Conservation (phyloP, 2,329 filamentous ascomycete genomes). For the Botryotinia narcissicola region DNA sequence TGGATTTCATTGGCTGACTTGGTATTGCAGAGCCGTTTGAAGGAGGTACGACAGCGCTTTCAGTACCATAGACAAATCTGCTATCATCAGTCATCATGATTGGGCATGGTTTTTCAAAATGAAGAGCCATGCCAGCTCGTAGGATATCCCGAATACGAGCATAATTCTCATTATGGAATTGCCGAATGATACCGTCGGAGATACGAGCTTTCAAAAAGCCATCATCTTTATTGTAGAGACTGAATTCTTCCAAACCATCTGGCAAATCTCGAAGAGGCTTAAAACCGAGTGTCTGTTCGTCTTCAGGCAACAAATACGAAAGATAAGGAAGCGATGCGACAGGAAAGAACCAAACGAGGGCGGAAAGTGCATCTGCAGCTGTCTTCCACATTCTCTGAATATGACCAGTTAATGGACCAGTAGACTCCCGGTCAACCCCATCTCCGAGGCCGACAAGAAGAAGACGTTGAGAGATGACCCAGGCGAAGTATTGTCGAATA, state of each 20-base stretch:
- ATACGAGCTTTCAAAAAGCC: slow-evolving; percentile 45
- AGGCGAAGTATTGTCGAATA: slow-evolving; percentile 66
- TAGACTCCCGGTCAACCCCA: slow-evolving; percentile 26
- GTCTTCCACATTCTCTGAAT: slow-evolving; percentile 63
- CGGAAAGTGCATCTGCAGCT: slow-evolving; percentile 61
- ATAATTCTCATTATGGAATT: slow-evolving; percentile 64
- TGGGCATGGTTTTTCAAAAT: slow-evolving; percentile 45
- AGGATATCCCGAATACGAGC: slow-evolving; percentile 62
- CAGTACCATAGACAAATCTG: slow-evolving; percentile 47
- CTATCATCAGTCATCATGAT: slow-evolving; percentile 44
- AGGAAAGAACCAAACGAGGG: slow-evolving; percentile 58
- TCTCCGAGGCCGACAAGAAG: slow-evolving; percentile 44
- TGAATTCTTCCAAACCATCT: slow-evolving; percentile 45
- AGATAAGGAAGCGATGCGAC: slow-evolving; percentile 54
- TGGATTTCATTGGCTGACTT: not conserved
- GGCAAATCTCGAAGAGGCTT: slow-evolving; percentile 51
- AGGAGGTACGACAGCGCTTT: not conserved
- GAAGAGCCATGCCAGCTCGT: slow-evolving; percentile 57
- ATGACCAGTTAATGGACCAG: slow-evolving; percentile 52
- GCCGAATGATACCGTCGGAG: slow-evolving; percentile 52
- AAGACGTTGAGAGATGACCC: slow-evolving; percentile 57
- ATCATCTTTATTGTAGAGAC: slow-evolving; percentile 46
- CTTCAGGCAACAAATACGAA: slow-evolving; percentile 65
- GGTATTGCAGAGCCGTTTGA: not conserved
- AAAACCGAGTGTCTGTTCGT: slow-evolving; percentile 65